Evolutionary conservation across 345 rosid genomes (phyloP), one percentile per base, ranked within the genome.

Genomic region (Kernera saxatilis): DNA sequence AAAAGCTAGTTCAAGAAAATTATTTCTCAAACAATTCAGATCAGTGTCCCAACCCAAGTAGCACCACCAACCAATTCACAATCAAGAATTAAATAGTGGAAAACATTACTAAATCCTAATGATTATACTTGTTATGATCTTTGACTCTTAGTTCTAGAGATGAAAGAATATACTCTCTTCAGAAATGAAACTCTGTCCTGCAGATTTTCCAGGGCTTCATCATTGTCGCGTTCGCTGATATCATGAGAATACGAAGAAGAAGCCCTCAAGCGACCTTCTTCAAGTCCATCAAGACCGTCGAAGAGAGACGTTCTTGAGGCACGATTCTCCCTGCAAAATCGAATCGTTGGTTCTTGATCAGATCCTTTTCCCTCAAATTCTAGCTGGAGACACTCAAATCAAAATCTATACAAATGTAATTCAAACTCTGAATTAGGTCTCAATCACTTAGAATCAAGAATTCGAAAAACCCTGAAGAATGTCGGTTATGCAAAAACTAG

Each of bases 131-230:
- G 9, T 18, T 9, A 41, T 53, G 30, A 51, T 65, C 11, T 21
- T 15, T 52, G 40, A 66, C 0, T 65, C 17, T 4, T 17, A 41
- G 44, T 21, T 22, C 0, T 32, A 8, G 39, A 40, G 45, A 52
- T 12, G 8, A 43, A 35, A 64, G 17, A 64, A 67, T 81, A 74
- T 84, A 87, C 90, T 71, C 81, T 84, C 83, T 93, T 89, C 14
- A 91, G 85, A 78, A 89, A 84, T 49, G 77, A 57, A 67, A 87
- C 90, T 79, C 87, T 87, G 70, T 87, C 92, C 32, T 93, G 88
- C 56, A 93, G 77, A 80, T 63, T 79, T 12, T 81, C 87, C 9
- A 87, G 37, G 2, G 88, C 90, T 72, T 78, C 87, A 65, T 86
- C 96, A 76, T 89, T 91, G 69, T 89, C 92, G 27, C 72, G 88